Evolutionary conservation across 352 stramenopile genomes (phyloP), one percentile per base, ranked within the genome.

Genomic region (Globisporangium cylindrosporum): DNA sequence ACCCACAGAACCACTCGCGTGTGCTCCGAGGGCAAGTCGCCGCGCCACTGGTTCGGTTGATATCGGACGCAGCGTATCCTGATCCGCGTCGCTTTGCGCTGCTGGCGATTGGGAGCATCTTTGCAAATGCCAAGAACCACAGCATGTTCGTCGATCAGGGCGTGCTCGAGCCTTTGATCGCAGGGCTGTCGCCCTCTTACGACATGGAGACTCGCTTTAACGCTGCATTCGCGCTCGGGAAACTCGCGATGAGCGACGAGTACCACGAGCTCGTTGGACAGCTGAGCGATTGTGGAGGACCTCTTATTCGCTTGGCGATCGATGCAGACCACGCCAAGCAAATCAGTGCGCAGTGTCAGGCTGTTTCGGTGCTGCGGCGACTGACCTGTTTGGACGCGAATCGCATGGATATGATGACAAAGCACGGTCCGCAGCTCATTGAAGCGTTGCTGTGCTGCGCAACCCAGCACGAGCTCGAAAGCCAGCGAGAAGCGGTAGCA

Each of bases 201-300:
- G 76, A 91, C 66, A 82, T 94, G 71, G 96, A 99, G 72, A 97
- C 88, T 46, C 88, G 93, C 20, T 97, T 98, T 68, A 95, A 98
- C 68, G 90, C 94, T 0, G 90, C 91, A 32, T 99, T 97, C 71
- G 85, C 92, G 9, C 81, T 98, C 15, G 96, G 93, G 27, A 99
- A 98, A 72, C 84, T 99, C 24, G 85, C 94, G 6, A 91, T 90
- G 69, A 90, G 95, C 67, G 79, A 78, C 20, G 72, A 66, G 14
- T 88, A 92, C 29, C 79, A 95, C 48, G 80, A 88, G 48, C 76
- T 82, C 3, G 85, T 96, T 38, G 81, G 78, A 4, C 53, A 84
- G 20, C 64, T 78, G 9, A 90, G 84, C 48, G 70, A 90, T 41
- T 82, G 73, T 59, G 79, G 81, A 5, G 72, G 67, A 8, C 75